Percentiles rank a stretch among this genome's conserved stretches.
Evolutionary conservation across 1,284 basidiomycete species (phyloP).

Genomic region (Trichosporon coremiiforme): DNA sequence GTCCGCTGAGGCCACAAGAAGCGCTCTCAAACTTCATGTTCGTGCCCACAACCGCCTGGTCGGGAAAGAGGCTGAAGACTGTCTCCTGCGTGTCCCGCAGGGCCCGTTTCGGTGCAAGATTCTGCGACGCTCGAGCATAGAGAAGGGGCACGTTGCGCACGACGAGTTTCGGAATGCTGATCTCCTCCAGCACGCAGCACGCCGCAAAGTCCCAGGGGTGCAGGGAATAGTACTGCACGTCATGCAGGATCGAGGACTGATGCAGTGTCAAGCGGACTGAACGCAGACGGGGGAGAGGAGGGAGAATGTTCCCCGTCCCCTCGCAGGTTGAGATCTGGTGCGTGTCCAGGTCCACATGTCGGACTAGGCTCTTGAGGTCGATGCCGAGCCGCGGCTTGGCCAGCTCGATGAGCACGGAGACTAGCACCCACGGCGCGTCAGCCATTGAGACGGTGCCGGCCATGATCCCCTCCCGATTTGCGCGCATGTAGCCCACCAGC

Average conservation of each 20-base stretch:
- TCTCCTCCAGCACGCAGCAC: conserved; percentile 16
- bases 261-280: conserved; percentile 17
- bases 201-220: not conserved
- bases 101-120: not conserved
- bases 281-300: conserved; percentile 4
- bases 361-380: not conserved
- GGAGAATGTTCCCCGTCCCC: not conserved
- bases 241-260: not conserved
- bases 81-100: not conserved
- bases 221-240: conserved; percentile 11
- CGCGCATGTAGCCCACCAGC: not conserved
- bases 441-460: not conserved
- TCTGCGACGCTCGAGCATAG: conserved; percentile 10
- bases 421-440: not conserved
- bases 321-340: not conserved
- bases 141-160: conserved; percentile 27
- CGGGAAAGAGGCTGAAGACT: conserved; percentile 20
- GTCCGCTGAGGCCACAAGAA: not conserved
- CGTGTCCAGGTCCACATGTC: not conserved
- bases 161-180: not conserved
- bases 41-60: conserved; percentile 25
- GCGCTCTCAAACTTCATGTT: conserved; percentile 27
- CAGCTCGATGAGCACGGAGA: not conserved
- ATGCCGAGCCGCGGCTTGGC: not conserved
- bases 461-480: not conserved